Evolutionary conservation across 441 rosid species (phyloP), one percentile per base, ranked within the genome.

Genomic region (Euphorbia schlechtendalii): DNA sequence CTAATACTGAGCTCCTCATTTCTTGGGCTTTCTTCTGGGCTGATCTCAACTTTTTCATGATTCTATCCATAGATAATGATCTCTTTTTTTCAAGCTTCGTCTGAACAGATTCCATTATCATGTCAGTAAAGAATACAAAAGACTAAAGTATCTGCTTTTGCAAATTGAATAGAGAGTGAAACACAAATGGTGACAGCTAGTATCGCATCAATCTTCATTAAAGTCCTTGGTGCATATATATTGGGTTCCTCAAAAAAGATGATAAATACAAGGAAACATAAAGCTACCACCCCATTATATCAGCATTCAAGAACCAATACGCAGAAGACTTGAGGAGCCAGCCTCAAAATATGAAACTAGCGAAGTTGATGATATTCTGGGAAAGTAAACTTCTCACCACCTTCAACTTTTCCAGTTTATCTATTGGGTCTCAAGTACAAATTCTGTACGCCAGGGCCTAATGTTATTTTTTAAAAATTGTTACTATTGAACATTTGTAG

Each of bases 51-150:
- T 86, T 94, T 67, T 80, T 87, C 99, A 87, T 84, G 64, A 94
- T 94, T 73, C 83, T 94, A 71, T 87, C 96, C 94, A 89, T 90
- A 32, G 96, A 89, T 5, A 90, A 82, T 20, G 89, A 78, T 77
- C 97, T 81, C 83, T 87, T 91, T 80, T 89, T 94, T 77, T 91
- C 99, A 71, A 94, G 81, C 79, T 89, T 94, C 97, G 91, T 87
- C 99, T 94, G 89, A 71, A 80, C 65, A 36, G 27, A 18, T 20
- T 49, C 20, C 54, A 45, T 27, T 49, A 56, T 63, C 15, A n/a
- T 41, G 71, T 54, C 38, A 69, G 66, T 18, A 63, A 70, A 43
- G 55, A 22, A 56, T 46, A 62, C 49, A 48, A 7, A 17, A 46
- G 4, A 38, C 60, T 18, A 60, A 63, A 63, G 21, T 24, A 45